Evolutionary conservation across 441 rosid genomes (phyloP).

Genomic region (Flueggea neowawraea): DNA sequence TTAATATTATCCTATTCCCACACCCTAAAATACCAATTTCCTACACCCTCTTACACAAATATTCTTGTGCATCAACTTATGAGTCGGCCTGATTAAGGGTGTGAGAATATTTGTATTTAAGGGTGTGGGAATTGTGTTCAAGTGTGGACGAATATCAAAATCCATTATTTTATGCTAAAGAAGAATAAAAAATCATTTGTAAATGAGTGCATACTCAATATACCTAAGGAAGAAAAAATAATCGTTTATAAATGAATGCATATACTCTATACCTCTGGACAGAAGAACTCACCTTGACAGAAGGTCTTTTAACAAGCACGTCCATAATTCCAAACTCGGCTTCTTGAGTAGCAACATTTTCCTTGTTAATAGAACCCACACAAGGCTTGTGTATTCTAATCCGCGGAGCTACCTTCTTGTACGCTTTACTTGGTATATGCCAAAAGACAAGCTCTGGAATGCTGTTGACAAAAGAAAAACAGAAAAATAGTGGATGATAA

Average conservation of each 20-base stretch:
- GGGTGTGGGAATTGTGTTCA: too few species aligned
- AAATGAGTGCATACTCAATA: too few species aligned
- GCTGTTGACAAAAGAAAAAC: slow-evolving; percentile 23
- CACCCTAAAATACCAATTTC: too few species aligned
- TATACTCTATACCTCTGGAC: not conserved
- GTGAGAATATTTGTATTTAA: too few species aligned
- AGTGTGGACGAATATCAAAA: too few species aligned
- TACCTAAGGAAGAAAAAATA: too few species aligned
- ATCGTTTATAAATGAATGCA: not conserved
- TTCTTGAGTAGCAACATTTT: slow-evolving; percentile 73
- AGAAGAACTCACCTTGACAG: slow-evolving; percentile 58
- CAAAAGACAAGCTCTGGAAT: slow-evolving; percentile 88
- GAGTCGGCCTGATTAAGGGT: too few species aligned
- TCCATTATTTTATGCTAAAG: too few species aligned
- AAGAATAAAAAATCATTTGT: too few species aligned
- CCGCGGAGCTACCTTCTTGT: slow-evolving; percentile 66
- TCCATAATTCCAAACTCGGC: slow-evolving; percentile 73
- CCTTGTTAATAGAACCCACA: slow-evolving; percentile 81
- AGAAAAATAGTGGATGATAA: not conserved
- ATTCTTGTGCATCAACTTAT: too few species aligned
- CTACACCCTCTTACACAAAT: too few species aligned
- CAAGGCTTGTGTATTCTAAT: slow-evolving; percentile 54
- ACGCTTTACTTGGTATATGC: slow-evolving; percentile 91
- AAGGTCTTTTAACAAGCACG: slow-evolving; percentile 50
- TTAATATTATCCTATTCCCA: too few species aligned